Conservation (phyloP, 2,329 filamentous ascomycete species). For the Diaporthe sp. region DNA sequence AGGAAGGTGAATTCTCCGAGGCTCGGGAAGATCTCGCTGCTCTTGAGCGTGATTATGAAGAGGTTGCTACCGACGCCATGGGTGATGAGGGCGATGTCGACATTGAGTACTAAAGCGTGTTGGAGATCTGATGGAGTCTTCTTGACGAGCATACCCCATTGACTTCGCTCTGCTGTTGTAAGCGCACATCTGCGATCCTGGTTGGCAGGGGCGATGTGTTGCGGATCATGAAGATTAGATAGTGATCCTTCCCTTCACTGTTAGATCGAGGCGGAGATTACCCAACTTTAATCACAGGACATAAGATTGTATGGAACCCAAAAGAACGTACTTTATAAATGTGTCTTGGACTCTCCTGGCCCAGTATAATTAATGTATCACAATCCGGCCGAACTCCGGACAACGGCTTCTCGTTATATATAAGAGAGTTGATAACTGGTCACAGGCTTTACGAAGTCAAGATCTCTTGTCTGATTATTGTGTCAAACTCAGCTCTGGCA, state of each 20-base stretch:
- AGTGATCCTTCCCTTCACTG: conserved; percentile 36
- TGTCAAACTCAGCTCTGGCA: background rate
- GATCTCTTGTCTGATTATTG: background rate
- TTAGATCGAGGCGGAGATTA: conserved; percentile 38
- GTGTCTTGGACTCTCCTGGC: background rate
- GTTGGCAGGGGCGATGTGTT: conserved; percentile 7
- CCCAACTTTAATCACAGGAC: conserved; percentile 40
- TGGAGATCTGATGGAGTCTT: conserved; percentile 36
- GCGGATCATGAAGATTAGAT: conserved; percentile 37
- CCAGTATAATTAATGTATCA: background rate
- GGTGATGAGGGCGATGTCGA: conserved; percentile 87
- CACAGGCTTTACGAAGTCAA: background rate
- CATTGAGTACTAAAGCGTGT: conserved; percentile 83
- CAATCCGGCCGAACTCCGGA: background rate
- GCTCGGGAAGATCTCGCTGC: conserved; percentile 98
- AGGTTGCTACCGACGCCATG: conserved; percentile 94
- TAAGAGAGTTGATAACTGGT: background rate
- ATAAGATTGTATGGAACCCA: conserved; percentile 38
- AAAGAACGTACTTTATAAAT: conserved; percentile 32
- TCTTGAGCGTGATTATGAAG: conserved; percentile 98
- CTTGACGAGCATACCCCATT: conserved; percentile 37
- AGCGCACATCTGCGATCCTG: conserved; percentile 7
- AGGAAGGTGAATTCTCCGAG: conserved; percentile 99
- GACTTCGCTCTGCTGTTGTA: conserved; percentile 34
- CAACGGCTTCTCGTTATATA: background rate